Evolutionary conservation across 2,329 filamentous ascomycete genomes (phyloP).

Genomic region (Trichoderma afroharzianum): DNA sequence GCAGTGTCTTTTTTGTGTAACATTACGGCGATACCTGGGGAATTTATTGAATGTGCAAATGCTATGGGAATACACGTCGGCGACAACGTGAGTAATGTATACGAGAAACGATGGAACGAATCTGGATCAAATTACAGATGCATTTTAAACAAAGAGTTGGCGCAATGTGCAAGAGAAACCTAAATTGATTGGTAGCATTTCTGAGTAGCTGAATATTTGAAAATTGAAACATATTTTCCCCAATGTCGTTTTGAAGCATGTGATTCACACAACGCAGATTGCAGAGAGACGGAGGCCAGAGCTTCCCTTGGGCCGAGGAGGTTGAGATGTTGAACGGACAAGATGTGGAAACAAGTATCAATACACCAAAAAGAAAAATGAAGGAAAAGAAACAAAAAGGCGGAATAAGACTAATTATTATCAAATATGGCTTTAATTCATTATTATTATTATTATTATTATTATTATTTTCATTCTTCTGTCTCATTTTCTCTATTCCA

Average conservation of each 20-base stretch:
- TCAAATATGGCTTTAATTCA: too few relatives aligned
- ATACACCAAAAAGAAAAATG: background rate
- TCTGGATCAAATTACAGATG: background rate
- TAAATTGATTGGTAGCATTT: background rate
- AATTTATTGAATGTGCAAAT: background rate
- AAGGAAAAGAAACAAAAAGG: background rate
- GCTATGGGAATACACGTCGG: background rate
- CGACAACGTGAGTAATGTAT: background rate
- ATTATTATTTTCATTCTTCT: too few relatives aligned
- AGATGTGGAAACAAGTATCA: background rate
- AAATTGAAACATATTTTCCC: background rate
- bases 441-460: background rate
- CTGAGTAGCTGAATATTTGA: background rate
- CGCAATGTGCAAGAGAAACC: background rate
- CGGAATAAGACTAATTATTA: background rate
- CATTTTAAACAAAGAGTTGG: background rate
- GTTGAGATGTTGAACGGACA: background rate
- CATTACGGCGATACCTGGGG: background rate
- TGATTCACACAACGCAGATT: background rate
- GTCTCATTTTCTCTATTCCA: too few relatives aligned
- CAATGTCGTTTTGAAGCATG: background rate
- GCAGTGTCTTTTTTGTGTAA: background rate
- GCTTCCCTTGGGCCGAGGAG: background rate
- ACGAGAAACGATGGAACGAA: slow-evolving; percentile 12
- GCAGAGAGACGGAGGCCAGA: too few relatives aligned